Base-by-base conservation (phyloP, 2,329 filamentous ascomycete genomes). In the Aspergillus viridinutans region DNA sequence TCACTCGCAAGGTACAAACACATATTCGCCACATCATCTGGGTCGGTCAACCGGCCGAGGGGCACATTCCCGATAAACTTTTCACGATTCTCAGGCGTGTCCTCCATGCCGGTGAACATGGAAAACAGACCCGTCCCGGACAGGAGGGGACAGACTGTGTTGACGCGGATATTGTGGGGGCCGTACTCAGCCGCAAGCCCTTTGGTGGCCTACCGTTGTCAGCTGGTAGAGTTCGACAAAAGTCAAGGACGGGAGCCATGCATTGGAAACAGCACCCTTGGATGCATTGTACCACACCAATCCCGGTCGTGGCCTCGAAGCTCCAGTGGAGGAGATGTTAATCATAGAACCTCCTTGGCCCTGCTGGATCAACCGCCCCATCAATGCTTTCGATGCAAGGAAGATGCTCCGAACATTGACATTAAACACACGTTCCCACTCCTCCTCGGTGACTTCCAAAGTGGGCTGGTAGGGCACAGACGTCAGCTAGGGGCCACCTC, bases 101-200 rank as follows among this genome's bases (percentile, higher is more conserved):
- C 72, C 3, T 73, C 70, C 61, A 77, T 73, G 0, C 78, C 77
- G 0, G 70, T 72, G 54, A 72, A 72, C 67, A 69, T 67, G 26
- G 77, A 76, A 60, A 83, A 84, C 25, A 90, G 78, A 2, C 84
- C 85, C 0, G 88, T 91, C 17, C 80, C 83, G 1, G 84, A 86
- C 1, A 90, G 78, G 0, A 90, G 80, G 0, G 88, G 88, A 49
- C 85, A 89, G 14, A 92, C 84, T 1, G 83, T 81, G 61, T 90
- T 90, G 65, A 92, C 86, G 0, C 88, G 83, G 61, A 92, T 90
- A 62, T 89, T 81, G 54, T 89, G 82, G 0, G 84, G 81, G 0
- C 85, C 89, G 64, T 88, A 92, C 70, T 92, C 89, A 1, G 88
- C 85, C 0, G 88, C 89, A 62, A 92, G 79, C 10, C 82, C 82